Evolutionary conservation across 192 early-diverging fungal species (phyloP).

Genomic region (Coemansia aciculifera): DNA sequence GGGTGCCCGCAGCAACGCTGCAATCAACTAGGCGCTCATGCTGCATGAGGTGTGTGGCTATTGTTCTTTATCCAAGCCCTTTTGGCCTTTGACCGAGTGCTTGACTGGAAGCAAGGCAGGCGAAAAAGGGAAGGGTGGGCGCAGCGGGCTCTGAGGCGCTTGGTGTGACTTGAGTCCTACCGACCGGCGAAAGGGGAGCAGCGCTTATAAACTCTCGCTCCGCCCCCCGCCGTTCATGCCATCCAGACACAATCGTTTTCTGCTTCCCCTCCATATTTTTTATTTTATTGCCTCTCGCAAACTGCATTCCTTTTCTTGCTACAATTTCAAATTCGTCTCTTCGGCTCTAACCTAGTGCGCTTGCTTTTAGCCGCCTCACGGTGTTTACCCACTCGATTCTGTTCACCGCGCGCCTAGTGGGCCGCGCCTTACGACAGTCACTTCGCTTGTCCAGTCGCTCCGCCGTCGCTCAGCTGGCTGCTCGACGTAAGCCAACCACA

Average conservation of each 20-base stretch:
- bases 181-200: background rate
- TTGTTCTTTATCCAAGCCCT: constrained; percentile 15
- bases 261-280: constrained; percentile 11
- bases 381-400: constrained; percentile 5
- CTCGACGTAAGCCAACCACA: constrained; percentile 4
- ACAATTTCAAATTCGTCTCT: background rate
- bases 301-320: constrained; percentile 9
- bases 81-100: constrained; percentile 9
- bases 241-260: constrained; percentile 12
- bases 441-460: background rate
- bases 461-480: background rate
- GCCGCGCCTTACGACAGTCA: constrained; percentile 4
- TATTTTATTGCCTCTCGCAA: background rate
- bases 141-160: background rate
- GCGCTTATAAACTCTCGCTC: constrained; percentile 1
- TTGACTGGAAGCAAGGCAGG: background rate
- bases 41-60: constrained; percentile 2
- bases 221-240: background rate
- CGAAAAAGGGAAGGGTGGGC: background rate
- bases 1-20: constrained; percentile 3
- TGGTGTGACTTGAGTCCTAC: constrained; percentile 1
- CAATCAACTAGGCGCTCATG: background rate
- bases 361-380: background rate
- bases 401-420: constrained; percentile 5
- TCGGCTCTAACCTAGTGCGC: background rate